Base-by-base conservation (phyloP, 2,329 filamentous ascomycete genomes). In the Neonectria faginata region DNA sequence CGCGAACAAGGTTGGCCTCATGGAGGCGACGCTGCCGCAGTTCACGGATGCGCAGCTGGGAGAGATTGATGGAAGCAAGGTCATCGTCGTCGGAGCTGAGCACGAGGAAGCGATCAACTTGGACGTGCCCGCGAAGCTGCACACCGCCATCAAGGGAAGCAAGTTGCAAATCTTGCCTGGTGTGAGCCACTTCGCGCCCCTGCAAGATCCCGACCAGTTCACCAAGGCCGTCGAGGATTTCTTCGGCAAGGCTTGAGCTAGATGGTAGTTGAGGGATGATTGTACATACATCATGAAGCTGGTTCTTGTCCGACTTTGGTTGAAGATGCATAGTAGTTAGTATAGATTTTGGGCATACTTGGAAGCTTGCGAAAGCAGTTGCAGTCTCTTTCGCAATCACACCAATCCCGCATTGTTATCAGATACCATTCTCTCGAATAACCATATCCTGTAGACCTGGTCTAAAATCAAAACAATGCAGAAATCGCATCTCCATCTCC, bases 111-210 rank as follows among this genome's bases (percentile, higher is more conserved):
- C 79, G 2, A 75, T 82, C n/a, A 80, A 79, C 51, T 64, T 73
- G 25, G 74, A 75, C 45, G 79, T 80, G 1, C 77, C 79, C 0
- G 66, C 60, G 2, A 75, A 75, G 65, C 65, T 82, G 58, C 71
- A 79, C 59, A 67, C 65, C 11, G 75, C 78, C 33, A 81, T 82
- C 52, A 66, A 70, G n/a, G 77, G 77, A 3, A 82, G 80, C 61
- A 70, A 72, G 57, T 59, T 79, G 48, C 69, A 75, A 41, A 79
- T 77, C 8, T 65, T 82, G 64, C 73, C 63, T 2, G 75, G 74
- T 1, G 80, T 82, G 6, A 82, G 80, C 64, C 80, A 82, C 64
- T 82, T 82, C 67, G 80, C 80, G 39, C 80, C 80, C 1, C 36
- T 81, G 16, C 80, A 82, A 66, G 76, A 82, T 66, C 78, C 80